phyloP scores from a whole-genome alignment of 2,329 filamentous ascomycete species.

The Fusarium protoensiforme region DNA sequence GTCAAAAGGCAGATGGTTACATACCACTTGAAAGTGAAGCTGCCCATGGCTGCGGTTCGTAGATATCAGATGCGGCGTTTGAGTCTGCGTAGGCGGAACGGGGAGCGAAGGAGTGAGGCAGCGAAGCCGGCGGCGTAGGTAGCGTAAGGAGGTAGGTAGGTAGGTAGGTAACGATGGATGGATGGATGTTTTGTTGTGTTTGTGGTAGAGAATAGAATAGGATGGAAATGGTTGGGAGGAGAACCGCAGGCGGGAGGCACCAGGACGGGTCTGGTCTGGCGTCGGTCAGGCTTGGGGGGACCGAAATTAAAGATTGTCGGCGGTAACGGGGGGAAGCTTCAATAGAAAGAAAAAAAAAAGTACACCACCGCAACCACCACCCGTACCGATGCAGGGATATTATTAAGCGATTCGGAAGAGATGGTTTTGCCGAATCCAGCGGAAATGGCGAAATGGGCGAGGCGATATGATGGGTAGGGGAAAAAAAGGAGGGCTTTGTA shows the following conservation, averaged over 20 bases:
- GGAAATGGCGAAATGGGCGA: conserved; percentile 19
- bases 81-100: conserved; percentile 21
- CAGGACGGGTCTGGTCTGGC: conserved; percentile 40
- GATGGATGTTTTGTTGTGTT: conserved; percentile 36
- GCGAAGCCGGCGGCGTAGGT: conserved; percentile 16
- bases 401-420: conserved; percentile 32
- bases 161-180: conserved; percentile 7
- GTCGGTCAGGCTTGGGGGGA: conserved; percentile 40
- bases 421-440: conserved; percentile 31
- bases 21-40: conserved; percentile 78
- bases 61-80: conserved; percentile 25
- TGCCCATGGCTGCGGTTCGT: conserved; percentile 65
- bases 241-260: conserved; percentile 34
- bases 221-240: conserved; percentile 37
- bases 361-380: conserved; percentile 20
- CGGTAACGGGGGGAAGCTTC: conserved; percentile 25
- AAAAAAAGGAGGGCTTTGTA: conserved; percentile 1
- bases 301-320: conserved; percentile 44
- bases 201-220: conserved; percentile 19
- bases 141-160: conserved; percentile 21
- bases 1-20: conserved; percentile 44
- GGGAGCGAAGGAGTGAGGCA: conserved; percentile 20
- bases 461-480: neutral
- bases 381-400: conserved; percentile 31
- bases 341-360: conserved; percentile 19